Percentiles rank a stretch among this genome's conserved stretches.
Evolutionary conservation across 345 rosid genomes (phyloP).

Genomic region (Arabidopsis thaliana): TAIR10.1 NC_003076.8:23614001-23614500

Average conservation of each 20-base stretch:
- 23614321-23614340: slow-evolving; percentile 72
- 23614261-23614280: slow-evolving; percentile 63
- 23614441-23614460: slow-evolving; percentile 71
- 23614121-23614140: slow-evolving; percentile 67
- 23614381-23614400: slow-evolving; percentile 52
- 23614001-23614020: slow-evolving; percentile 78
- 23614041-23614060: slow-evolving; percentile 34
- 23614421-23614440: slow-evolving; percentile 79
- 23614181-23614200: slow-evolving; percentile 65
- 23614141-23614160: slow-evolving; percentile 64
- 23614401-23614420: slow-evolving; percentile 55
- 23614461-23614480: slow-evolving; percentile 65
- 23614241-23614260: slow-evolving; percentile 75
- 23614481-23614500: slow-evolving; percentile 79
- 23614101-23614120: slow-evolving; percentile 65
- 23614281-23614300: slow-evolving; percentile 54
- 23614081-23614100: slow-evolving; percentile 54
- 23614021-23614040: slow-evolving; percentile 62
- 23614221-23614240: slow-evolving; percentile 97
- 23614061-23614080: slow-evolving; percentile 33
- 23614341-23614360: slow-evolving; percentile 79
- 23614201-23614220: slow-evolving; percentile 88
- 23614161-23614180: slow-evolving; percentile 47
- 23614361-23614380: slow-evolving; percentile 45
- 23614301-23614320: slow-evolving; percentile 61